Evolutionary conservation across 306 rosid species (phyloP).

Genomic region (Glycine tomentella): DNA sequence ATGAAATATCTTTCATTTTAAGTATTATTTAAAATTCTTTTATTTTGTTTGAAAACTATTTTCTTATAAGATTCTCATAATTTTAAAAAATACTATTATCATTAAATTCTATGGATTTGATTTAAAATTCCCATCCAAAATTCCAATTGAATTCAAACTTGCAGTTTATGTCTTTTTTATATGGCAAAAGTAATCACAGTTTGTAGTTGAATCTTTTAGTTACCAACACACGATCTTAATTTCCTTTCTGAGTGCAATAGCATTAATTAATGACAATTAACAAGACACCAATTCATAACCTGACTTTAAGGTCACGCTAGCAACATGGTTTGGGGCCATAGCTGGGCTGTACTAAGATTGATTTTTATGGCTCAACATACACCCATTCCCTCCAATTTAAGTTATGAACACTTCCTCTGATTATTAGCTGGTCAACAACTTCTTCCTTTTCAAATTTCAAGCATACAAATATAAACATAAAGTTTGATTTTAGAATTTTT

Average conservation of each 20-base stretch:
- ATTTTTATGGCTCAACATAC: conserved; percentile 34
- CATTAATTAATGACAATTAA: neutral
- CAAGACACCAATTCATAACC: neutral
- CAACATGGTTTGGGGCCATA: neutral
- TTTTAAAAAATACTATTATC: neutral
- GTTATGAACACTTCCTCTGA: conserved; percentile 23
- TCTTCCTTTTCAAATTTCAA: conserved; percentile 25
- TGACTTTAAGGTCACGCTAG: conserved; percentile 47
- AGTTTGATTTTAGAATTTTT: neutral
- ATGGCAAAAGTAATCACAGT: no score
- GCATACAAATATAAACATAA: neutral
- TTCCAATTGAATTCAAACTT: no score
- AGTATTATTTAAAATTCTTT: neutral
- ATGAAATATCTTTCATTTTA: no score
- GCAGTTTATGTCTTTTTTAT: neutral
- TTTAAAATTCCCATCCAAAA: neutral
- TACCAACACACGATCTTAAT: no score
- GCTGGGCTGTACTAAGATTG: neutral
- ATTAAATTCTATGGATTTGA: neutral
- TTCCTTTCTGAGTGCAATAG: neutral
- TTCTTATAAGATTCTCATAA: neutral
- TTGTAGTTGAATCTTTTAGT: no score
- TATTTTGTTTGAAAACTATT: neutral
- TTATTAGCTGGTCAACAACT: neutral
- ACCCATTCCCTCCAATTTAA: conserved; percentile 6